Evolutionary conservation across 805 yeast genomes (phyloP).

Genomic region (Spathaspora arborariae): DNA sequence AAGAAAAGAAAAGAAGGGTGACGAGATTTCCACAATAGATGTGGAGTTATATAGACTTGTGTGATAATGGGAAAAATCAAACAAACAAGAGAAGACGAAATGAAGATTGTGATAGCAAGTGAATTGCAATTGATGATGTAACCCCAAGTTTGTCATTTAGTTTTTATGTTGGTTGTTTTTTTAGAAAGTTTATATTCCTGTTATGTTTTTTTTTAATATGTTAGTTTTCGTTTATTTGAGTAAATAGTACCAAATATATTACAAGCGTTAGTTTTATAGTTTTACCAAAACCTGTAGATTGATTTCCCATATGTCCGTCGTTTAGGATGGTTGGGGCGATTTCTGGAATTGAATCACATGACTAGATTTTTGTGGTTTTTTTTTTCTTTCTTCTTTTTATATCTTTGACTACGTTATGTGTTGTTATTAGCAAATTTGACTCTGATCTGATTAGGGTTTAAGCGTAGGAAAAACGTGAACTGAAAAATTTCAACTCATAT

Average conservation of each 20-base stretch:
- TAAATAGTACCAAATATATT: background rate
- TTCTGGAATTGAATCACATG: background rate
- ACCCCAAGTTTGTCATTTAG: background rate
- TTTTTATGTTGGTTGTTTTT: background rate
- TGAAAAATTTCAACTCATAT: constrained; percentile 1
- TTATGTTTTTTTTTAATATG: background rate
- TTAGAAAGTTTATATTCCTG: background rate
- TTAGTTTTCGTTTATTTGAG: background rate
- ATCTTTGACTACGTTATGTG: too few species aligned
- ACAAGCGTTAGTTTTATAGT: too few species aligned
- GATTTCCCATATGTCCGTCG: too few species aligned
- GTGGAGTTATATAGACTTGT: background rate
- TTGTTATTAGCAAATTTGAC: background rate
- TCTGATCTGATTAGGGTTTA: background rate
- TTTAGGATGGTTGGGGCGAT: too few species aligned
- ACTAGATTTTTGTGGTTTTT: background rate
- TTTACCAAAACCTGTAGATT: too few species aligned
- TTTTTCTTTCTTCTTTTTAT: background rate
- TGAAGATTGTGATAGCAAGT: too few species aligned
- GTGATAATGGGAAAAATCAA: too few species aligned
- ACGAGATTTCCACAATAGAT: too few species aligned
- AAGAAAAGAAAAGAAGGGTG: background rate
- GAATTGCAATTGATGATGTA: too few species aligned
- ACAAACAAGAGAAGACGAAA: too few species aligned
- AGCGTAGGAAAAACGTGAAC: background rate